Conservation (phyloP, 2,329 filamentous ascomycete species). For the Fusarium sp. region DNA sequence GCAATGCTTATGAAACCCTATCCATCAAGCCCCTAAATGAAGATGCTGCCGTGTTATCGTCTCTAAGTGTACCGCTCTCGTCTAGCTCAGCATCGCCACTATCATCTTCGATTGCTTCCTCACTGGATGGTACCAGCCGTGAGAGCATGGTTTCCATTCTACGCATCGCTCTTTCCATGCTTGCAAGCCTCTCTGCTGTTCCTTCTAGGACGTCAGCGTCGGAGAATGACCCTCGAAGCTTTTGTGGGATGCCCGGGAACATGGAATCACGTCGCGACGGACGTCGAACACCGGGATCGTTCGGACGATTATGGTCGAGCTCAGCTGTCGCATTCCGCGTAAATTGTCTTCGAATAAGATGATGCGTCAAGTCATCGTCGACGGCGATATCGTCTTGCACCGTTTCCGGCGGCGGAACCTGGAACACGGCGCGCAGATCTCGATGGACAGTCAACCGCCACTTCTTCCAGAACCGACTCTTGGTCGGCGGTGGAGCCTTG, state of each 20-base stretch:
- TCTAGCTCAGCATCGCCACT: constrained; percentile 42
- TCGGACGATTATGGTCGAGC: constrained; percentile 21
- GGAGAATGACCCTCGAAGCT: constrained; percentile 58
- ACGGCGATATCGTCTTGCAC: constrained; percentile 64
- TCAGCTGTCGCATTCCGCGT: constrained; percentile 55
- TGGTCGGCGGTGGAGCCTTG: constrained; percentile 38
- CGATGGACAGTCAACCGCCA: constrained; percentile 74
- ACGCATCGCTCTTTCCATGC: constrained; percentile 59
- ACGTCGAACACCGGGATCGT: constrained; percentile 45
- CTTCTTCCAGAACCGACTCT: constrained; percentile 68
- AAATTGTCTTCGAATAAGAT: constrained; percentile 66
- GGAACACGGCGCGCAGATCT: constrained; percentile 76
- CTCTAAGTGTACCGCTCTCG: constrained; percentile 44
- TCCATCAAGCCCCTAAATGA: constrained; percentile 39
- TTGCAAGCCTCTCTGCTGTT: constrained; percentile 55
- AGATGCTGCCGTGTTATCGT: constrained; percentile 44
- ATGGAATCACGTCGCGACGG: constrained; percentile 63
- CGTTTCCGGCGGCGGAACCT: constrained; percentile 70
- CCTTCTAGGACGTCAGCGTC: constrained; percentile 56
- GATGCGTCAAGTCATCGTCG: constrained; percentile 65
- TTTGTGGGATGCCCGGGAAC: constrained; percentile 58
- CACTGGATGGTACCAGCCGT: constrained; percentile 48
- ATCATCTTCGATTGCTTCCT: constrained; percentile 41
- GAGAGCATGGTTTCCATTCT: constrained; percentile 59
- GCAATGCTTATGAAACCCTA: constrained; percentile 13